Base-by-base conservation (phyloP, 345 rosid species). In the Arabis alpina region DNA sequence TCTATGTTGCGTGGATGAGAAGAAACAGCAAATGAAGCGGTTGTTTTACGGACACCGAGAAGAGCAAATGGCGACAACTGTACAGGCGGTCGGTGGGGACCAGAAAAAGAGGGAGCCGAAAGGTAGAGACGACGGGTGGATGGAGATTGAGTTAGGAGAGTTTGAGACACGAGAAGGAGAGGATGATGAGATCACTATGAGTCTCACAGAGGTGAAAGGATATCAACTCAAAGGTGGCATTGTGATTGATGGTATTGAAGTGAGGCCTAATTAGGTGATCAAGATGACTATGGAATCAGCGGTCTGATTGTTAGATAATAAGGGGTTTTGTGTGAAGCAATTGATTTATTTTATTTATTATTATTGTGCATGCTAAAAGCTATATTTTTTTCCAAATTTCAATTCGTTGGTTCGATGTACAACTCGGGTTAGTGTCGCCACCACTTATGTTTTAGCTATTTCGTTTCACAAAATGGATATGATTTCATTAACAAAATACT, bases 211-310 rank as follows among this genome's bases (percentile, higher is more conserved):
- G 30, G 84, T 81, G 4, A 76, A 72, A 36, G 84, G 83, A 7
- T 76, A 76, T 42, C 84, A 80, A 14, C 12, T 86, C 15, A 83
- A 82, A 81, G 78, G 86, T 43, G 84, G 86, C 12, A 80, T 84
- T 65, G 77, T 84, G 61, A 77, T 79, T 24, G 84, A 80, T 49
- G 86, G 83, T 2, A 72, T 78, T 51, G 78, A 82, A 64, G 54
- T 79, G 34, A 80, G 82, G 59, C 86, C 86, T 50, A 60, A 24
- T 2, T 73, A 66, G 9, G 19, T 36, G 39, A 55, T 45, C 36
- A 41, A 44, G 16, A 28, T 54, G 42, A 50, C 3, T 10, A 64
- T 3, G 24, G 11, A 44, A 28, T 37, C 4, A 0, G 9, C 10
- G 6, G 51, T 19, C 23, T 19, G 23, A 19, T 19, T 19, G 23